These are phyloP conservation scores for Raphanus sativus DNA, from an alignment of 345 rosid species.

Conservation along the genomic window DNA sequence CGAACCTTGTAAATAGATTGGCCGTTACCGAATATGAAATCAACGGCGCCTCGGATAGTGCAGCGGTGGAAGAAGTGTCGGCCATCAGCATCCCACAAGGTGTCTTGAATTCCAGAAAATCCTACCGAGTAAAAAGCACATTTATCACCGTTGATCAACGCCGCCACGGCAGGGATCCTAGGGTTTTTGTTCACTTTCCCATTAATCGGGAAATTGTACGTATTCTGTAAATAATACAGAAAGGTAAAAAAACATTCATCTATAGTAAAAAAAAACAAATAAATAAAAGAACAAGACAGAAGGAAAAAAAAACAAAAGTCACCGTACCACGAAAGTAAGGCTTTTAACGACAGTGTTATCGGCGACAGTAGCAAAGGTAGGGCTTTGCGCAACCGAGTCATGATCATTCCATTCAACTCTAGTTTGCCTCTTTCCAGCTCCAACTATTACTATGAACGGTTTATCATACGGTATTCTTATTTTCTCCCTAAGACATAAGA, in stretches of 20 bases:
- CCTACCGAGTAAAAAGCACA: slow-evolving; percentile 1
- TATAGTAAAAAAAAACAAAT: background rate
- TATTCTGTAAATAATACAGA: background rate
- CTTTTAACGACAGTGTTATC: background rate
- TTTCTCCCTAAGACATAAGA: background rate
- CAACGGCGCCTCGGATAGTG: background rate
- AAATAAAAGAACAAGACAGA: background rate
- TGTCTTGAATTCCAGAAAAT: background rate
- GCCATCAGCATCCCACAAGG: background rate
- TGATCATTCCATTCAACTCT: background rate
- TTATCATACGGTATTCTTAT: background rate
- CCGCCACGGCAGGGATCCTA: background rate
- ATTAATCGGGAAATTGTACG: background rate
- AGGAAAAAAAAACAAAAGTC: background rate
- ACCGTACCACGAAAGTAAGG: background rate
- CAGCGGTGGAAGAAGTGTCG: background rate
- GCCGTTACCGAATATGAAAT: background rate
- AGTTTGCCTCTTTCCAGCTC: background rate
- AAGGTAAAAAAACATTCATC: background rate
- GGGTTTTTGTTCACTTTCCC: background rate
- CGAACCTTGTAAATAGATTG: background rate
- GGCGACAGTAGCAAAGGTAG: background rate
- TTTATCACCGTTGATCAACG: background rate
- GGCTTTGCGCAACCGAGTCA: background rate
- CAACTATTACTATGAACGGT: background rate